Conservation (phyloP, 805 yeast species). For the Hanseniaspora guilliermondii region DNA sequence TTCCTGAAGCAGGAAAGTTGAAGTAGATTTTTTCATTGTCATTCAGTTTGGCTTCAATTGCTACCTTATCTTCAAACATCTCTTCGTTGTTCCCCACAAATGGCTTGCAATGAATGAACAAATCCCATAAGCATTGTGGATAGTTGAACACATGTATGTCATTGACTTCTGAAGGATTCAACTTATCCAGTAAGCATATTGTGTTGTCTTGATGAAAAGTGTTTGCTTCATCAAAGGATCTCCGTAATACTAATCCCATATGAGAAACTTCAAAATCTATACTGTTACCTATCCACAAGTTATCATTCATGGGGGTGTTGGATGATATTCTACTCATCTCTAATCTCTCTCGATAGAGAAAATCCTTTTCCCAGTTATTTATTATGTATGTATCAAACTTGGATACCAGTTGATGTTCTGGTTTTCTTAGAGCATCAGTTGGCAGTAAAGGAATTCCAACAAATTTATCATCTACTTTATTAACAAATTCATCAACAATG, state of each 20-base stretch:
- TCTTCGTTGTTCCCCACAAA: constrained; percentile 31
- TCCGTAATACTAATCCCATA: constrained; percentile 13
- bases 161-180: constrained; percentile 15
- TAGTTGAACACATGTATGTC: constrained; percentile 32
- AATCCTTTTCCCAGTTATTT: constrained; percentile 56
- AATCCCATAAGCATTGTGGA: constrained; percentile 33
- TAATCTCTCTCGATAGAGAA: constrained; percentile 59
- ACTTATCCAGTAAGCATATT: constrained; percentile 22
- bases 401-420: constrained; percentile 23
- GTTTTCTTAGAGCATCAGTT: constrained; percentile 16
- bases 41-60: not conserved
- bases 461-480: constrained; percentile 16
- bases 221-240: constrained; percentile 11
- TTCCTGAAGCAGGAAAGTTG: constrained; percentile 78
- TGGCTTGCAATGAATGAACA: constrained; percentile 28
- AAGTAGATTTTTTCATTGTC: constrained; percentile 23
- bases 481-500: constrained; percentile 14
- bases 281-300: constrained; percentile 74
- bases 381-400: constrained; percentile 33
- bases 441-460: constrained; percentile 22
- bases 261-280: constrained; percentile 47
- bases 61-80: constrained; percentile 38
- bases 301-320: constrained; percentile 45
- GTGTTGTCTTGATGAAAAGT: constrained; percentile 8
- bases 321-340: constrained; percentile 76